Conservation (phyloP, 768 basidiomycete genomes). For the Termitomyces sp. region DNA sequence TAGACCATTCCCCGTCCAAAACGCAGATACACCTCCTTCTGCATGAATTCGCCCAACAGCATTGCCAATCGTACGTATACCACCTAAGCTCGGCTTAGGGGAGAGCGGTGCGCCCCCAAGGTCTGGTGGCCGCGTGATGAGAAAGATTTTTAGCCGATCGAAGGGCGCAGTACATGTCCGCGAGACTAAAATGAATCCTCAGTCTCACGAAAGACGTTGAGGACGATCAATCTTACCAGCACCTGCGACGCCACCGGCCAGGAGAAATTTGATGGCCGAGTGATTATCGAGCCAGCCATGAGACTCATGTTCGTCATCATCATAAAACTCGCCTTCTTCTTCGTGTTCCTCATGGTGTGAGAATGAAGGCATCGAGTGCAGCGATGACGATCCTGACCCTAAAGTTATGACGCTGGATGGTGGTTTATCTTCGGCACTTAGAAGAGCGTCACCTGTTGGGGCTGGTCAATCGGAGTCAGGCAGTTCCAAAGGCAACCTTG, state of each 20-base stretch:
- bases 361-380: conserved; percentile 7
- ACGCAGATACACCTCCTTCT: conserved; percentile 84
- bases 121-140: conserved; percentile 85
- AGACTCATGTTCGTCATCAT: conserved; percentile 57
- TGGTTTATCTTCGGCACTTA: conserved; percentile 72
- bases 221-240: conserved; percentile 54
- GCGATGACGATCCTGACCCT: conserved; percentile 5
- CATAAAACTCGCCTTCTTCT: conserved; percentile 37
- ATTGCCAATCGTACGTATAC: conserved; percentile 57
- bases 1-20: conserved; percentile 97
- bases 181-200: conserved; percentile 60
- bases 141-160: conserved; percentile 92
- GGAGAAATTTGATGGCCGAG: conserved; percentile 81
- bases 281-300: conserved; percentile 58
- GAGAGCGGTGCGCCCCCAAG: conserved; percentile 48
- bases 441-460: conserved; percentile 63
- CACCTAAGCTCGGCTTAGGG: conserved; percentile 39
- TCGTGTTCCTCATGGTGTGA: conserved; percentile 34
- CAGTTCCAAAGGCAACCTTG: conserved; percentile 1
- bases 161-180: conserved; percentile 96
- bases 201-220: conserved; percentile 34
- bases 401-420: conserved; percentile 20
- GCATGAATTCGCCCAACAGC: conserved; percentile 81
- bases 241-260: conserved; percentile 93
- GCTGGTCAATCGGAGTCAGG: conserved; percentile 1